Conservation (phyloP, 352 stramenopile species). For the Pythium aquatile region DNA sequence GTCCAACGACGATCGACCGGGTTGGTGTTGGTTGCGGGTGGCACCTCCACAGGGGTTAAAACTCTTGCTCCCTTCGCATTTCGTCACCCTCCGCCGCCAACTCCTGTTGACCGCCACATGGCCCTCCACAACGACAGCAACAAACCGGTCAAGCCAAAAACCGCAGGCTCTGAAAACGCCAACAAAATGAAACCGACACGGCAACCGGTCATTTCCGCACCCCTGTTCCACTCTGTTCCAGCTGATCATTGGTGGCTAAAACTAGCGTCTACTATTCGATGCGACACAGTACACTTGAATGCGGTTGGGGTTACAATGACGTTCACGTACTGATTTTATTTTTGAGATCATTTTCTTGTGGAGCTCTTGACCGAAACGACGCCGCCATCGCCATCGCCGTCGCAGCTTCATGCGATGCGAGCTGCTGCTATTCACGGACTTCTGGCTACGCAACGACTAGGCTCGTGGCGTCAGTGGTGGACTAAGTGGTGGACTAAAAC, state of each 20-base stretch:
- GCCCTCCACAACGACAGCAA: not conserved
- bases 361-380: not conserved
- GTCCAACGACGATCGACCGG: not conserved
- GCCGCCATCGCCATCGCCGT: not conserved
- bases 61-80: conserved; percentile 2
- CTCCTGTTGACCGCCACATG: conserved; percentile 2
- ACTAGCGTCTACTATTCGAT: not conserved
- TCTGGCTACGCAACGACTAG: not conserved
- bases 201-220: not conserved
- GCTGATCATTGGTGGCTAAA: not conserved
- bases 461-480: not conserved
- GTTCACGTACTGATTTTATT: conserved; percentile 1
- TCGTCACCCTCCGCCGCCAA: not conserved
- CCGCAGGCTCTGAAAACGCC: conserved; percentile 1
- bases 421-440: not conserved
- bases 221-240: conserved; percentile 2
- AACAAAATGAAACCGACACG: conserved; percentile 6
- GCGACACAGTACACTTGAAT: not conserved
- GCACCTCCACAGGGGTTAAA: not conserved
- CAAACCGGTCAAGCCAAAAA: not conserved
- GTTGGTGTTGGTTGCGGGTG: conserved; percentile 1
- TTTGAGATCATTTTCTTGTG: conserved; percentile 1
- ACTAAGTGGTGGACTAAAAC: conserved; percentile 52
- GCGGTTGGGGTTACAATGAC: not conserved
- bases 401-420: not conserved